Evolutionary conservation across 2,329 filamentous ascomycete species (phyloP), one percentile per base, ranked within the genome.

Genomic region (Hyphodiscus sp.): DNA sequence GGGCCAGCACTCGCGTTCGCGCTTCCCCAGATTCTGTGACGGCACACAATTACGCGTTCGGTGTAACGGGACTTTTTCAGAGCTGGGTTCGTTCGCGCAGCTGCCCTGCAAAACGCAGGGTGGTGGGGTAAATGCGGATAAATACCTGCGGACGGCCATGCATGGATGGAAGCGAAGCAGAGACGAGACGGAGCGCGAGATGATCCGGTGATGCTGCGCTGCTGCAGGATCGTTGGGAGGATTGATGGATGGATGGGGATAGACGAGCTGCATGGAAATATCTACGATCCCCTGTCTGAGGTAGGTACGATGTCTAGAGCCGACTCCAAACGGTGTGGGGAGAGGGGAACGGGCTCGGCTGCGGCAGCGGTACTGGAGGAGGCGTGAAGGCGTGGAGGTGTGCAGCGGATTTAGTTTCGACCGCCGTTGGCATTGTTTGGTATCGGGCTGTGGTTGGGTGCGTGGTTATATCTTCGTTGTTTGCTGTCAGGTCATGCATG

Each of bases 301-400:
- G 52, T 33, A 47, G 43, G 43, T 29, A 48, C 44, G 18, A 23
- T 8, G 4, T 16, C 9, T 26, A 43, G 26, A 23, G 18, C 15
- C 20, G 23, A 41, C 29, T 13, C 46, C 41, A 38, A 26, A 43
- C 46, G 43, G 47, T 11, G 20, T 20, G 26, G 15, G 53, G 33
- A 26, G 18, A 15, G 11, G 5, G 33, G 33, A 38, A n/a, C 11
- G 51, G 49, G n/a, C 53, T 51, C 54, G 49, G 54, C 49, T 49
- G 47, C 30, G 45, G 51, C 49, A n/a, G n/a, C 53, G 53, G 23
- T 26, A 26, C 8, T 26, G 23, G 53, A 51, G 49, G 54, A 54
- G 51, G 45, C 51, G n/a, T n/a, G n/a, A n/a, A n/a, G n/a, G n/a
- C n/a, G n/a, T 45, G 54, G 51, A 57, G 48, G 51, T 46, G 33